Evolutionary conservation across 805 yeast genomes (phyloP), one percentile per base, ranked within the genome.

Genomic region (Lachancea waltii): DNA sequence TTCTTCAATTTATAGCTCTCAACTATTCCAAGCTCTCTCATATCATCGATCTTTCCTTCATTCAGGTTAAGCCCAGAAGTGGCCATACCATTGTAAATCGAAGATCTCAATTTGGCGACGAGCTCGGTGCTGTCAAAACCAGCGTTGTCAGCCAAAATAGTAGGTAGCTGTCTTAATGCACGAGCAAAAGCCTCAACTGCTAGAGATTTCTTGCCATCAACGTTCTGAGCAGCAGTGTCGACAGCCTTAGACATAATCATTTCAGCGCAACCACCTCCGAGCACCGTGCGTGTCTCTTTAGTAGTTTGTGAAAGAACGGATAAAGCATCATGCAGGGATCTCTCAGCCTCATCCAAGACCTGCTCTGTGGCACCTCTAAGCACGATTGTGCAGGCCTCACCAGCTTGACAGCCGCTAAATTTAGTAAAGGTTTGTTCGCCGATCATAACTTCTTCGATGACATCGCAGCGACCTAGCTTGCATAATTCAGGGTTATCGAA

Each of bases 201-300:
- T 35, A 92, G 68, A 2, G 96, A 81, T 56, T 84, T 85, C 68
- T 92, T 92, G 50, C 97, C 97, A 22, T 83, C 81, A 51, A 82
- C 89, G 56, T 84, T 86, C 55, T 89, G 94, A 13, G 97, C 96
- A 22, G 77, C 81, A 44, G 80, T 85, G 49, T 89, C 96, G 25
- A 89, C 97, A 9, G 97, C 97, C 63, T 84, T 85, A 13, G 97
- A 83, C 98, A 92, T 92, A 52, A 85, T 71, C 95, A 92, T 82
- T 56, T 82, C 95, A 58, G 95, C 79, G 54, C 95, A 85, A 19
- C 97, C 97, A 46, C 96, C 97, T 30, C 97, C 97, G 34, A 86
- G 72, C 31, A 87, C 87, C 5, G 96, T 87, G 61, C 90, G 78
- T 5, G 97, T 85, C 54, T 86, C 95, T 48, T 73, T 79, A 1